Evolutionary conservation across 1,139 yeast species (phyloP), one percentile per base, ranked within the genome.

Genomic region (Casaregolazyma lundiana): DNA sequence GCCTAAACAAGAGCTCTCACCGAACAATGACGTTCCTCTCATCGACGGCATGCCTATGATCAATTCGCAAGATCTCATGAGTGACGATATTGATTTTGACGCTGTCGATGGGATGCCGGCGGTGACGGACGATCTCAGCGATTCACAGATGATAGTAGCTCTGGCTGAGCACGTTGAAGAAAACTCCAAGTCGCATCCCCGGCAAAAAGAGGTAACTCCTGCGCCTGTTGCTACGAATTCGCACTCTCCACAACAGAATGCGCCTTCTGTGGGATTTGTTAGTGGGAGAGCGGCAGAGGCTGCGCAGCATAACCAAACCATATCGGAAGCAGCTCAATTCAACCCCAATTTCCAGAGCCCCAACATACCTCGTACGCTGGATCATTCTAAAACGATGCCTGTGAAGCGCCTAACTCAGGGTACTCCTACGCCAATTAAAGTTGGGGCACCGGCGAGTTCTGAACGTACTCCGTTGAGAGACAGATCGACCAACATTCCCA

Each of bases 261-360:
- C 51, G 8, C 51, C 65, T 18, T 68, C 72, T 19, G 67, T 73
- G 3, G 58, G 72, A 35, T 80, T 81, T 64, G 78, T 80, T 15
- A 72, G 80, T 50, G 85, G 85, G 8, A 71, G 76, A 49, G 77
- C 75, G 6, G 84, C 85, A 0, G 76, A 74, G 2, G 53, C 50
- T 13, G 69, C 76, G 11, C 78, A 73, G 48, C 63, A 69, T 24
- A 69, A 72, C 21, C 73, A 79, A 0, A 68, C 72, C 2, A 52
- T 67, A 3, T 44, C 60, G 3, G 62, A 65, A 7, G 56, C 71
- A 52, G 71, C 67, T 3, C 53, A 50, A 18, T 70, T 60, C 57
- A 81, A 80, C 54, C 70, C 78, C 13, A 71, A 70, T 39, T 73
- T 71, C 51, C 69, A 73, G 2, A 71, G 82, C 1, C 77, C 78